These are phyloP conservation scores for Leccinum incarnatum DNA, from an alignment of 768 basidiomycete species.

Conservation along the genomic window DNA sequence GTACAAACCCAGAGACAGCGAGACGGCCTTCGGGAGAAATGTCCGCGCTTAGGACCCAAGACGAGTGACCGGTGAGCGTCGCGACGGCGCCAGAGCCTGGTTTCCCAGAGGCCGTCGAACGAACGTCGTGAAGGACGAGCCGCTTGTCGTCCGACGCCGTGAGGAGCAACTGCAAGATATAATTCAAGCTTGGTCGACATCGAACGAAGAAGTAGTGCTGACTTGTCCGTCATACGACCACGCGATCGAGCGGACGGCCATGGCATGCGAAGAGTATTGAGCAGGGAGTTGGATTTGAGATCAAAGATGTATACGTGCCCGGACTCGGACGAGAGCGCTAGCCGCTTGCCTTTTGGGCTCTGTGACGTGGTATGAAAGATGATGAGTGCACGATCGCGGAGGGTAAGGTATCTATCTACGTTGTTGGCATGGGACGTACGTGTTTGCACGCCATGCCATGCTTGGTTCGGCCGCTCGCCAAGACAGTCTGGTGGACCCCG, in stretches of 20 bases:
- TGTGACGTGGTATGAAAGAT: slow-evolving; percentile 29
- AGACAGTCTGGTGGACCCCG: slow-evolving; percentile 55
- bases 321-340: slow-evolving; percentile 80
- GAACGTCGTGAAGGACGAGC: slow-evolving; percentile 86
- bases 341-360: slow-evolving; percentile 84
- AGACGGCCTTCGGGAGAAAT: slow-evolving; percentile 80
- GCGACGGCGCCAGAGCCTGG: slow-evolving; percentile 77
- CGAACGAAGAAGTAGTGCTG: slow-evolving; percentile 23
- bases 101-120: slow-evolving; percentile 56
- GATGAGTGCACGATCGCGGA: background rate
- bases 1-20: slow-evolving; percentile 72
- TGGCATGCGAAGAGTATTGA: slow-evolving; percentile 84
- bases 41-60: slow-evolving; percentile 85
- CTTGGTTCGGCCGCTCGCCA: slow-evolving; percentile 68
- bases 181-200: background rate
- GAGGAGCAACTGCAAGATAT: slow-evolving; percentile 62
- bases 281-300: slow-evolving; percentile 60
- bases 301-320: slow-evolving; percentile 92
- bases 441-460: slow-evolving; percentile 75
- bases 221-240: slow-evolving; percentile 93
- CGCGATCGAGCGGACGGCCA: slow-evolving; percentile 80
- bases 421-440: slow-evolving; percentile 40
- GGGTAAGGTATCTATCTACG: slow-evolving; percentile 1
- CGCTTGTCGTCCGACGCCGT: slow-evolving; percentile 93
- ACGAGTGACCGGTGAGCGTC: slow-evolving; percentile 82